phyloP scores from a whole-genome alignment of 306 rosid species.

The Quercus variabilis region DNA sequence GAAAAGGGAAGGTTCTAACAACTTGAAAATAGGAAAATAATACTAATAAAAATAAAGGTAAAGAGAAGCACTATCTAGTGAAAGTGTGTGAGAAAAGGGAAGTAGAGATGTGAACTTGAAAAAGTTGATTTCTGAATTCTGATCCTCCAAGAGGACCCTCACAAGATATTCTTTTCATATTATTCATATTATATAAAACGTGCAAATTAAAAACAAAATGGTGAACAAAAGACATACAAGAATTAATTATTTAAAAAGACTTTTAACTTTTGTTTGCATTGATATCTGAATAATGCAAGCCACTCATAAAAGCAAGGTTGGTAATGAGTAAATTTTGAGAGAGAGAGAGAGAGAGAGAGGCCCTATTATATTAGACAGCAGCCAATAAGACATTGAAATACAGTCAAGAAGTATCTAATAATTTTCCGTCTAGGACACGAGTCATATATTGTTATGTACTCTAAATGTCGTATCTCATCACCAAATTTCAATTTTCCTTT shows the following conservation, averaged over 20 bases:
- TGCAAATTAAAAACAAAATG: background rate
- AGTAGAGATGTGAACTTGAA: background rate
- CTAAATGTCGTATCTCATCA: too few species aligned
- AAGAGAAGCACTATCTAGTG: background rate
- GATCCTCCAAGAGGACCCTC: too few species aligned
- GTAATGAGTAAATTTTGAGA: background rate
- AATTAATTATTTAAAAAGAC: background rate
- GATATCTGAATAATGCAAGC: background rate
- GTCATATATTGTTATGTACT: too few species aligned
- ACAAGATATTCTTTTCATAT: too few species aligned
- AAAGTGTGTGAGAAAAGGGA: background rate
- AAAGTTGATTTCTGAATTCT: background rate
- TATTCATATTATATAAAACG: too few species aligned
- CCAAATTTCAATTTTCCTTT: too few species aligned
- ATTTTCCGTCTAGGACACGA: too few species aligned
- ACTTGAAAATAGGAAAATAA: background rate
- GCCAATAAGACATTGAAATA: too few species aligned
- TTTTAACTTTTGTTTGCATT: background rate
- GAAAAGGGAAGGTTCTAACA: background rate
- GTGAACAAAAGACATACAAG: background rate
- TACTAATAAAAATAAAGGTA: accelerated
- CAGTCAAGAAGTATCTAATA: too few species aligned
- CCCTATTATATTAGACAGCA: too few species aligned
- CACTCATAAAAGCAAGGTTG: background rate
- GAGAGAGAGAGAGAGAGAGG: too few species aligned